Percentiles rank a stretch among this genome's conserved stretches.
Evolutionary conservation across 2,329 filamentous ascomycete species (phyloP).

Genomic region (Drechmeria coniospora): DNA sequence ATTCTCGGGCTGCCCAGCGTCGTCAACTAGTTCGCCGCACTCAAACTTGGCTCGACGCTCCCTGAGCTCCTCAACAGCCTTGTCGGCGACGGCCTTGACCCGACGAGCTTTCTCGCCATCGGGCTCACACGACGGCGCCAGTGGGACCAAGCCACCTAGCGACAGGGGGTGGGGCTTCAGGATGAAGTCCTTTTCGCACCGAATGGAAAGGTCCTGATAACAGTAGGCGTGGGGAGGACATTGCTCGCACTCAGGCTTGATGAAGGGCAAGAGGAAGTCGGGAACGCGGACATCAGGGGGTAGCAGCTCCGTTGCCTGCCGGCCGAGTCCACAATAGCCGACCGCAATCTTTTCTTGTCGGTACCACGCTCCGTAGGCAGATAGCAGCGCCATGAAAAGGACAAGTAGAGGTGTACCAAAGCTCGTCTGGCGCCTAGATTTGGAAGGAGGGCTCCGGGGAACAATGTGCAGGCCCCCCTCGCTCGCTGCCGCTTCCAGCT

Average conservation of each 20-base stretch:
- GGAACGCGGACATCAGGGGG: conserved; percentile 43
- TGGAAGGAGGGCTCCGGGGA: conserved; percentile 24
- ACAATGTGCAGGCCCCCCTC: conserved; percentile 32
- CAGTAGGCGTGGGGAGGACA: conserved; percentile 88
- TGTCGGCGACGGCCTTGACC: conserved; percentile 76
- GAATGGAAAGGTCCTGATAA: conserved; percentile 58
- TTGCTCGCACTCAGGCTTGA: conserved; percentile 71
- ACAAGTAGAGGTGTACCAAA: conserved; percentile 54
- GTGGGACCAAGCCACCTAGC: conserved; percentile 62
- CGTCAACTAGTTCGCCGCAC: conserved; percentile 58
- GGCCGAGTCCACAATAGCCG: conserved; percentile 81
- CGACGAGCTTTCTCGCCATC: conserved; percentile 84
- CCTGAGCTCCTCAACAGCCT: conserved; percentile 72
- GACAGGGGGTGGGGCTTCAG: conserved; percentile 72
- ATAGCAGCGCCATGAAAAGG: conserved; percentile 53
- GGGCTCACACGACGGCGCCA: conserved; percentile 84
- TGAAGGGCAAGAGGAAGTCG: conserved; percentile 51
- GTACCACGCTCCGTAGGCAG: conserved; percentile 68
- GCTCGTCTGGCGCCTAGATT: conserved; percentile 24
- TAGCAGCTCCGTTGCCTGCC: conserved; percentile 36
- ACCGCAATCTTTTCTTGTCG: conserved; percentile 92
- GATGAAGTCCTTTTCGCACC: conserved; percentile 79
- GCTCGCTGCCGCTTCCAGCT: conserved; percentile 52
- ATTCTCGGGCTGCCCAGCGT: conserved; percentile 41
- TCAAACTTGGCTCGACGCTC: conserved; percentile 79